Evolutionary conservation across 768 basidiomycete species (phyloP).

Genomic region (Chalciporus chontae): DNA sequence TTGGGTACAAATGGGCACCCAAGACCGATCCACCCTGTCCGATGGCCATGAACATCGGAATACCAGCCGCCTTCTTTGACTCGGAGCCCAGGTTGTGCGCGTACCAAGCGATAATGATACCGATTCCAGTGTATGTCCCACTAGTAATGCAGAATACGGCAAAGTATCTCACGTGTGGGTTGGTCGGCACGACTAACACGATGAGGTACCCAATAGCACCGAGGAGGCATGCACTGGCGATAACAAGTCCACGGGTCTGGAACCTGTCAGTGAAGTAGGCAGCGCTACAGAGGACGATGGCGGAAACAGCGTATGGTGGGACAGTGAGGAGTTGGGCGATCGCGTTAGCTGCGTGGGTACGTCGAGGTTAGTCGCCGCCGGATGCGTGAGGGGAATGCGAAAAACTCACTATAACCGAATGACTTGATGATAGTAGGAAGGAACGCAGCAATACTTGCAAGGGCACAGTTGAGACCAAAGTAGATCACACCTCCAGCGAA

Average conservation of each 20-base stretch:
- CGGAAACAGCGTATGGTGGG: slow-evolving; percentile 74
- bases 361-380: neutral
- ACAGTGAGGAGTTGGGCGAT: slow-evolving; percentile 72
- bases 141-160: slow-evolving; percentile 74
- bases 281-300: slow-evolving; percentile 55
- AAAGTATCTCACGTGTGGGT: slow-evolving; percentile 68
- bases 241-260: slow-evolving; percentile 51
- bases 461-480: slow-evolving; percentile 71
- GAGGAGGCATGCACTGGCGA: slow-evolving; percentile 29
- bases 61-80: slow-evolving; percentile 71
- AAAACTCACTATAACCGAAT: slow-evolving; percentile 61
- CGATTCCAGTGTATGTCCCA: slow-evolving; percentile 76
- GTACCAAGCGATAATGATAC: slow-evolving; percentile 74
- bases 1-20: slow-evolving; percentile 73
- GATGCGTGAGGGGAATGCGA: neutral
- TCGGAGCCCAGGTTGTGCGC: slow-evolving; percentile 78
- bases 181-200: slow-evolving; percentile 49
- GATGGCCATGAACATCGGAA: slow-evolving; percentile 77
- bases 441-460: slow-evolving; percentile 81
- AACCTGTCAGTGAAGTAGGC: slow-evolving; percentile 64
- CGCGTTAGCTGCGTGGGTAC: slow-evolving; percentile 46
- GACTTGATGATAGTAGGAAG: slow-evolving; percentile 78
- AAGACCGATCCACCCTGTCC: slow-evolving; percentile 74
- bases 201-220: slow-evolving; percentile 53
- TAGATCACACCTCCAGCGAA: slow-evolving; percentile 67